These are phyloP conservation scores for Glycine tomentella DNA, from an alignment of 306 rosid genomes.

Conservation along the genomic window DNA sequence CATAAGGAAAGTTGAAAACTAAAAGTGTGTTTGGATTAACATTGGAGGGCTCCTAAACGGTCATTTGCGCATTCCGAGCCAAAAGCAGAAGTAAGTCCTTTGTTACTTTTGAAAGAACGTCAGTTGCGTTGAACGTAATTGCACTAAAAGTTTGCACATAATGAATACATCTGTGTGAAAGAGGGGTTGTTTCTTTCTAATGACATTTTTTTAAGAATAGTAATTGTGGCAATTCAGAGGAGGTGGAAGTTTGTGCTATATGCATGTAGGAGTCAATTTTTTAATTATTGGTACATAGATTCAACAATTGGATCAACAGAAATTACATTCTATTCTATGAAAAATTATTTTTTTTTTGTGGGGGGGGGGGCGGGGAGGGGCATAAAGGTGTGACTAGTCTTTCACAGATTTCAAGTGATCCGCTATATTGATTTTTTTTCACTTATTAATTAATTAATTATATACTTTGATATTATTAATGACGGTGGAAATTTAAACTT, in stretches of 20 bases:
- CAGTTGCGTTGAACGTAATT: no score
- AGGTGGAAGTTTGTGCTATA: not conserved
- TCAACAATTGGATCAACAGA: not conserved
- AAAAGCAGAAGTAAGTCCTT: no score
- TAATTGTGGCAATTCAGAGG: not conserved
- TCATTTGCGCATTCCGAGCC: no score
- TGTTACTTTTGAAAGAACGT: no score
- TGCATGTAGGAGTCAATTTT: not conserved
- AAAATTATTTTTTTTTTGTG: not conserved
- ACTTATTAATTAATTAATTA: not conserved
- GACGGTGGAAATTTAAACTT: not conserved
- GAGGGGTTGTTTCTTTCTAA: not conserved
- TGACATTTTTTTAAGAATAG: not conserved
- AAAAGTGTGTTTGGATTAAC: no score
- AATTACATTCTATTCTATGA: not conserved
- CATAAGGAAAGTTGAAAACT: not conserved
- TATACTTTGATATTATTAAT: constrained; percentile 8
- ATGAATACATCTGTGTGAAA: not conserved
- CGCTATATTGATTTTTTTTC: not conserved
- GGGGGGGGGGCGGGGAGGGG: no score
- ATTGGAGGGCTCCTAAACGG: no score
- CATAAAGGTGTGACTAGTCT: not conserved
- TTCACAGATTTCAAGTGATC: not conserved
- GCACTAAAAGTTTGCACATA: not conserved
- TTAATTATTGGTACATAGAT: not conserved